Evolutionary conservation across 345 rosid genomes (phyloP).

Genomic region (Eucalyptus brandiana): DNA sequence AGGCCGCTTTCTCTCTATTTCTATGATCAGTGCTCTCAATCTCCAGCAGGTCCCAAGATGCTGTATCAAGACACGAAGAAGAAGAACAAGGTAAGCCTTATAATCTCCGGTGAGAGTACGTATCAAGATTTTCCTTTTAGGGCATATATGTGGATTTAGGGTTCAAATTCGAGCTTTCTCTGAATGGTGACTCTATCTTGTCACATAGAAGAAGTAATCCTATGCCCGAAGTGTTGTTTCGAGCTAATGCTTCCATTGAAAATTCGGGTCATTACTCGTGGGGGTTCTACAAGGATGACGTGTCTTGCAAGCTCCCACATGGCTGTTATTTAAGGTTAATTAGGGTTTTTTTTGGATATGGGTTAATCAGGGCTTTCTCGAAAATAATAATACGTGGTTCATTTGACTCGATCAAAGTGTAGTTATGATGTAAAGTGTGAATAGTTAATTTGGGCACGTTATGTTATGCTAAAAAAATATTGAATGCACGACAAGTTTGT

Average conservation of each 20-base stretch:
- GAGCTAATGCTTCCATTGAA: background rate
- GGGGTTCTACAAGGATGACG: background rate
- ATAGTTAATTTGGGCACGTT: background rate
- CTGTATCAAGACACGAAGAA: background rate
- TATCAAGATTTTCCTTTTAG: background rate
- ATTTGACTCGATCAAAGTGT: background rate
- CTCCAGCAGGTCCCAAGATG: background rate
- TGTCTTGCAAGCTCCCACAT: background rate
- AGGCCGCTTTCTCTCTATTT: background rate
- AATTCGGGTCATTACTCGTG: background rate
- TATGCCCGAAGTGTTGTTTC: background rate
- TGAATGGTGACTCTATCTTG: background rate
- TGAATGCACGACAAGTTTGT: background rate
- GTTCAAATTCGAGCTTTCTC: background rate
- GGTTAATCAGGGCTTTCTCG: background rate
- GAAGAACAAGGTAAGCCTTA: background rate
- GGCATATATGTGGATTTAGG: background rate
- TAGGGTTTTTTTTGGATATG: background rate
- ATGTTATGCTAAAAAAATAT: background rate
- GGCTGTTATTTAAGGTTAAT: background rate
- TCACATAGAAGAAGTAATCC: background rate
- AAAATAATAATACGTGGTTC: background rate
- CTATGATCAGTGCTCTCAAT: background rate
- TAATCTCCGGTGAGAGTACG: background rate
- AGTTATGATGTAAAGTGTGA: background rate